Evolutionary conservation across 495 filamentous ascomycete genomes (phyloP), one percentile per base, ranked within the genome.

Genomic region (Penicillium flavigenum): DNA sequence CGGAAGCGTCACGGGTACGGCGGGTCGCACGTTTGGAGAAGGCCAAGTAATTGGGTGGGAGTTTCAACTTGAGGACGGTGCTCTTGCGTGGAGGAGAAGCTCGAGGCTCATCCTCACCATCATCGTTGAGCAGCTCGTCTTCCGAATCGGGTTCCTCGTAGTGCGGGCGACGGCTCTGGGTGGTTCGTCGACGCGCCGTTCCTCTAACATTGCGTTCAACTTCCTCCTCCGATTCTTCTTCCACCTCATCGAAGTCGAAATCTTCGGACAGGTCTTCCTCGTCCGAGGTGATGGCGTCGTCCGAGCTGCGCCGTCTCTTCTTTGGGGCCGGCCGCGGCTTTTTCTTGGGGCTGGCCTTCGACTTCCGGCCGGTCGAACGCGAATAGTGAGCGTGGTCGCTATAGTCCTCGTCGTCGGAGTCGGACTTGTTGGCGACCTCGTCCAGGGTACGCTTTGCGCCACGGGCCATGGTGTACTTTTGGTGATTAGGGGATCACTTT

Each of bases 351-450:
- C 51, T 79, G 16, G 71, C 63, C 11, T 76, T 74, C n/a, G 70
- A 66, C 62, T 72, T 76, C 20, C 75, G 67, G 12, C 59, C 64
- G 24, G 74, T 52, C 17, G 63, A 63, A 57, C 72, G 70, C 60
- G 65, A 68, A 51, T 65, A 63, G 7, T 59, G 54, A 41, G 65
- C 67, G 47, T 71, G 77, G 51, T 68, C 83, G 70, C 64, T 78
- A 70, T 89, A 96, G 67, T 90, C 90, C 44, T 87, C 86, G 60
- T 96, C 91, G 44, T 91, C 84, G 0, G 90, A 83, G 63, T 96
- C 91, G 44, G 91, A 94, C 66, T 89, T 88, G 74, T 85, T 91
- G 22, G 86, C 90, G 62, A 93, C 82, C 59, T 82, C 83, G 54
- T 90, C 86, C 58, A 87, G 70, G 72, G 86, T 88, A 57, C 91